Base-by-base conservation (phyloP, 805 yeast genomes). In the Cyberlindnera nakhonratchasimensis region DNA sequence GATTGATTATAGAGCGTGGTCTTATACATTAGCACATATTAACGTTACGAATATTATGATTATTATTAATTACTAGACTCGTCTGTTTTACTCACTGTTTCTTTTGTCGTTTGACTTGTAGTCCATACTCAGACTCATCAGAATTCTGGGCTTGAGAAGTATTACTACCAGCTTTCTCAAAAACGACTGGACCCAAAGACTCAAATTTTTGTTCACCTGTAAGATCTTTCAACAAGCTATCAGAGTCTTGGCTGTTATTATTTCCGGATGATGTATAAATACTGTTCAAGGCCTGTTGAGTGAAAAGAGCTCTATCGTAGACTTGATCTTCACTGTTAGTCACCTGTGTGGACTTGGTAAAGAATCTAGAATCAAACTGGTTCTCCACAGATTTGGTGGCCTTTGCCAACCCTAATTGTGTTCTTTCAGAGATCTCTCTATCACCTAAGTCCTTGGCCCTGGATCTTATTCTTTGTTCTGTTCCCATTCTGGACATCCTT, bases 291-390 rank as follows among this genome's bases (percentile, higher is more conserved):
- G 74, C 77, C 41, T 72, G 75, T 41, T 75, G 78, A 3, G 69
- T 74, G 29, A 81, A 82, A 20, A 83, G 58, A 1, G 87, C 80
- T 38, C 59, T 69, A 47, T 79, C 83, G 51, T 82, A 82, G 3
- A 78, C 62, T 51, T 74, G 79, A 38, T 72, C 80, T 21, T 69
- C 75, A 32, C 63, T 55, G 20, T 57, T 58, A 17, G 59, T 54
- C 1, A 67, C 55, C 29, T 68, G 68, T 2, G 75, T 62, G 2
- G 74, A 74, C 22, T 69, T 70, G 9, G 74, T 59, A 48, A 71
- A 81, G 25, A 83, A 57, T 23, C 86, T 67, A 1, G 86, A 69
- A 53, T 83, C 91, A 51, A 77, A 78, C 39, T 69, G 69, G 3
- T 69, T 62, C 34, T 74, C 81, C 5, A 37, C 43, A 1, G 61